phyloP scores from a whole-genome alignment of 108 stramenopile species.

The Cylindrotheca closterium region DNA sequence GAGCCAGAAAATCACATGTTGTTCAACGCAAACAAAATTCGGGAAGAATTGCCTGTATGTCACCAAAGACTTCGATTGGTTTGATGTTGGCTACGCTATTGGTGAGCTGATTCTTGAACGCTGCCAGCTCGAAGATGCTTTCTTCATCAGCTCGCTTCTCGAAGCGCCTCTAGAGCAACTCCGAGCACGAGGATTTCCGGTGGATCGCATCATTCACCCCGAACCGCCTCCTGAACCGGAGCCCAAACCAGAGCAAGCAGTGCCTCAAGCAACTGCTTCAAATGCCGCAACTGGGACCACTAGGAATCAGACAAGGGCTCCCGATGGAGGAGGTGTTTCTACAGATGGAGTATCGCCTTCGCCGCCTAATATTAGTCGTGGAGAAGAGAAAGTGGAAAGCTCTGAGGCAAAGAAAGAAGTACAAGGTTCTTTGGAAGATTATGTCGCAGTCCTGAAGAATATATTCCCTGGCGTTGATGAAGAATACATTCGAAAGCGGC shows the following conservation, averaged over 20 bases:
- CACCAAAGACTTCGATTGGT: constrained; percentile 64
- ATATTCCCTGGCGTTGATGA: constrained; percentile 68
- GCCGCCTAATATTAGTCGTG: not conserved
- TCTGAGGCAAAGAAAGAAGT: not conserved
- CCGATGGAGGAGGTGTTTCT: not conserved
- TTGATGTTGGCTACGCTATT: constrained; percentile 74
- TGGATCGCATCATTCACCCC: constrained; percentile 66
- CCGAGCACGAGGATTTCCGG: constrained; percentile 68
- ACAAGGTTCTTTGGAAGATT: constrained; percentile 15
- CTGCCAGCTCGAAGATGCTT: constrained; percentile 76
- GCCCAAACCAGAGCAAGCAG: constrained; percentile 18
- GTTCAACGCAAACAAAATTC: constrained; percentile 24
- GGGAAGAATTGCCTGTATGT: constrained; percentile 46
- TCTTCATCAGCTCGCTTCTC: constrained; percentile 66
- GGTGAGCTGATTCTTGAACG: constrained; percentile 69
- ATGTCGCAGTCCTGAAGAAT: constrained; percentile 46
- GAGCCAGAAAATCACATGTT: constrained; percentile 55
- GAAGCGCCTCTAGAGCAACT: constrained; percentile 74
- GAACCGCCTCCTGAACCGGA: constrained; percentile 30
- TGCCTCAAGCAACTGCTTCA: not conserved
- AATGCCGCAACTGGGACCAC: not conserved
- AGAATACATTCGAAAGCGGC: constrained; percentile 39
- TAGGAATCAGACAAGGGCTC: not conserved
- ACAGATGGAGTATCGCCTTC: not conserved
- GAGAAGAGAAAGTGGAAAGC: not conserved